Conservation (phyloP, 2,329 filamentous ascomycete species). For the Aspergillus vadensis region DNA sequence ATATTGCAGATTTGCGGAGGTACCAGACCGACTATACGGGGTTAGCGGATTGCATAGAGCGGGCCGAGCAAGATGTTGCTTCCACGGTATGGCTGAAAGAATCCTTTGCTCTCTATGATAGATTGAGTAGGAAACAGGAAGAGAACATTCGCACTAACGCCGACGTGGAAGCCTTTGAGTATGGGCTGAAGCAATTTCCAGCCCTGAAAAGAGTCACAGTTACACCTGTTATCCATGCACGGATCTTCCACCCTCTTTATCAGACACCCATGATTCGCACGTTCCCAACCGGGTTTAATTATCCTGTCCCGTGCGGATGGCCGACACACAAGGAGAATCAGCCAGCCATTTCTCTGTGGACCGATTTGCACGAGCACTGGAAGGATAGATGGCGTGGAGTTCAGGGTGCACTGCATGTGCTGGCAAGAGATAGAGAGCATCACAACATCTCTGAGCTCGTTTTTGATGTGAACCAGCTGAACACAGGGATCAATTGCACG, state of each 20-base stretch:
- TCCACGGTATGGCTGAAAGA: not conserved
- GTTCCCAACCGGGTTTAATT: constrained; percentile 44
- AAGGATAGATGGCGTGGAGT: constrained; percentile 38
- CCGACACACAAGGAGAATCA: constrained; percentile 8
- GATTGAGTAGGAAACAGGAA: not conserved
- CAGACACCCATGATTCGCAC: constrained; percentile 48
- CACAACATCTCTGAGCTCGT: constrained; percentile 37
- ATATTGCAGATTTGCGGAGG: constrained; percentile 13
- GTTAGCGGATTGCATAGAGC: not conserved
- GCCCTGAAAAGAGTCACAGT: constrained; percentile 41
- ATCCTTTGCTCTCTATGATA: not conserved
- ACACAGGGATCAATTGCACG: constrained; percentile 35
- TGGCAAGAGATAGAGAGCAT: constrained; percentile 18
- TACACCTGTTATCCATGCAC: constrained; percentile 45
- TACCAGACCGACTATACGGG: constrained; percentile 13
- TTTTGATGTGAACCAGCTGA: constrained; percentile 34
- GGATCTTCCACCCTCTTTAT: constrained; percentile 41
- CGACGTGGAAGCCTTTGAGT: constrained; percentile 27
- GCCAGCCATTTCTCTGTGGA: not conserved
- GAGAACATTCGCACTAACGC: not conserved
- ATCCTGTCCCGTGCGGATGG: constrained; percentile 42
- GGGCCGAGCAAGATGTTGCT: not conserved
- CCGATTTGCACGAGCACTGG: constrained; percentile 11
- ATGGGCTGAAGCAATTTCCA: constrained; percentile 39
- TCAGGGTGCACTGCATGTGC: constrained; percentile 24